phyloP scores from a whole-genome alignment of 805 yeast species.

The Yamadazyma ubonensis region DNA sequence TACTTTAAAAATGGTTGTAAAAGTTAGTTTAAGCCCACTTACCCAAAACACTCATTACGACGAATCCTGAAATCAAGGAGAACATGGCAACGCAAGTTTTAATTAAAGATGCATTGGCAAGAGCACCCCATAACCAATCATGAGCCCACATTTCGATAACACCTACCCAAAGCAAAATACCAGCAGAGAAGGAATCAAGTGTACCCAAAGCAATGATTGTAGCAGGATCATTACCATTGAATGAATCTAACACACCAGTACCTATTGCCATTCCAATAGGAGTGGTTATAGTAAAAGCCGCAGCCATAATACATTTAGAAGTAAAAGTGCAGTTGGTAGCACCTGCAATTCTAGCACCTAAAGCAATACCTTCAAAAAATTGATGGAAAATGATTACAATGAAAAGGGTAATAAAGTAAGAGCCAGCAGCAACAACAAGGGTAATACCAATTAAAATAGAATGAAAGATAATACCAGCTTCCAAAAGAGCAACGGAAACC shows the following conservation, averaged over 20 bases:
- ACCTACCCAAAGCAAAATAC: conserved; percentile 33
- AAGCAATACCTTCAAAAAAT: conserved; percentile 31
- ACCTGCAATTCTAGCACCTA: conserved; percentile 27
- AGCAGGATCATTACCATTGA: conserved; percentile 27
- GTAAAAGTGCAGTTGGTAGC: not conserved
- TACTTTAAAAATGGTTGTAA: too few relatives aligned
- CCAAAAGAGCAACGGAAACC: conserved; percentile 18
- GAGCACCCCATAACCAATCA: conserved; percentile 27
- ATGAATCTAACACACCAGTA: conserved; percentile 25
- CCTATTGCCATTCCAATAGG: conserved; percentile 36
- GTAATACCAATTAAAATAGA: conserved; percentile 30
- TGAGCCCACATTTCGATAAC: conserved; percentile 29
- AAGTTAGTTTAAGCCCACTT: conserved; percentile 33
- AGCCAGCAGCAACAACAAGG: conserved; percentile 29
- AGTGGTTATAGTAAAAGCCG: conserved; percentile 22
- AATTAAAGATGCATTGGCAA: conserved; percentile 17
- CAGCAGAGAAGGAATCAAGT: conserved; percentile 35
- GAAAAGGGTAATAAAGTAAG: conserved; percentile 27
- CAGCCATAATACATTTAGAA: conserved; percentile 21
- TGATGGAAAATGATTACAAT: conserved; percentile 34
- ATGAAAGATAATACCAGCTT: conserved; percentile 32
- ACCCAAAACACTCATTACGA: conserved; percentile 32
- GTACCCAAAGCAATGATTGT: conserved; percentile 34
- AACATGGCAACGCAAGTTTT: conserved; percentile 17
- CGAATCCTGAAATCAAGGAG: conserved; percentile 23